Evolutionary conservation across 345 rosid genomes (phyloP).

Genomic region (Eucalyptus regnans): DNA sequence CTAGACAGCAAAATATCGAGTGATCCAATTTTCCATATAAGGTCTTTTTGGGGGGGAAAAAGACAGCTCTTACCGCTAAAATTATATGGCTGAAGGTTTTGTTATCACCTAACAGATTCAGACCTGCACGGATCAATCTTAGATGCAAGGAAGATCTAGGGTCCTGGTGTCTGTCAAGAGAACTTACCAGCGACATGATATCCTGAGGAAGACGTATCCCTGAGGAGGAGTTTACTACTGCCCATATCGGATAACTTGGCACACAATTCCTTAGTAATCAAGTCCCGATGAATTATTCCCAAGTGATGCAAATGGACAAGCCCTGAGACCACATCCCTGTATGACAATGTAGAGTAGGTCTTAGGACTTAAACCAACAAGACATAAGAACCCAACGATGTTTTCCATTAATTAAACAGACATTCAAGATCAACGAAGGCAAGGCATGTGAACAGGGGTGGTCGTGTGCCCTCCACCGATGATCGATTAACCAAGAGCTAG

Average conservation of each 20-base stretch:
- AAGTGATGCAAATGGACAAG: slow-evolving; percentile 78
- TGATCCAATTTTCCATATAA: too few relatives aligned
- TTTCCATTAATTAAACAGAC: not conserved
- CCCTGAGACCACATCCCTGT: slow-evolving; percentile 81
- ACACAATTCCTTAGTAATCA: slow-evolving; percentile 54
- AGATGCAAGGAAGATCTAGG: not conserved
- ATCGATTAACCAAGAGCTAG: not conserved
- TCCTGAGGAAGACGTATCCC: slow-evolving; percentile 72
- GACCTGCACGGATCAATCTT: not conserved
- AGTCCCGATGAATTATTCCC: slow-evolving; percentile 83
- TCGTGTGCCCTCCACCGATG: not conserved
- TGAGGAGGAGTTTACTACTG: slow-evolving; percentile 62
- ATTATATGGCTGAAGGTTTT: not conserved
- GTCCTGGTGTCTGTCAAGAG: not conserved
- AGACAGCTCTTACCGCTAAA: not conserved
- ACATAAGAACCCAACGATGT: not conserved
- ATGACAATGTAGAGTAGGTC: not conserved
- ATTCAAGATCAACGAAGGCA: slow-evolving; percentile 43
- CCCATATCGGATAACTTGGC: slow-evolving; percentile 98
- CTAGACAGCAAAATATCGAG: too few relatives aligned
- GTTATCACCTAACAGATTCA: not conserved
- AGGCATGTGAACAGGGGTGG: slow-evolving; percentile 33
- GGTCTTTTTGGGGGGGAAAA: not conserved
- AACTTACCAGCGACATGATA: slow-evolving; percentile 59
- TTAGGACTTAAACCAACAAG: not conserved